phyloP scores from a whole-genome alignment of 345 rosid genomes.

The Draba incana region DNA sequence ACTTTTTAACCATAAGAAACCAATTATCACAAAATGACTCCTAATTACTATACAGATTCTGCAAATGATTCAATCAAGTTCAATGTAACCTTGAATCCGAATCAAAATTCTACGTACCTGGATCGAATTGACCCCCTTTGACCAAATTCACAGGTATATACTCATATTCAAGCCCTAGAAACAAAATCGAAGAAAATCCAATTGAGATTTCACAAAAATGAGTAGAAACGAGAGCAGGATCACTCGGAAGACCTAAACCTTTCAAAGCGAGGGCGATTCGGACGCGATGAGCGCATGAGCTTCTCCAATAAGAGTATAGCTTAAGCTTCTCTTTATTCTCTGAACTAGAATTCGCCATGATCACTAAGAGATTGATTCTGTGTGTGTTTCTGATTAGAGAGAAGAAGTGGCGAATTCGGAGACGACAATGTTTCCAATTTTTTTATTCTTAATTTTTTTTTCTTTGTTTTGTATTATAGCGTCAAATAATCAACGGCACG shows the following conservation, averaged over 20 bases:
- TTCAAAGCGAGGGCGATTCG: constrained; percentile 78
- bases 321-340: constrained; percentile 38
- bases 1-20: background rate
- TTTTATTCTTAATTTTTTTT: too few relatives aligned
- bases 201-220: background rate
- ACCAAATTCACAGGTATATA: constrained; percentile 37
- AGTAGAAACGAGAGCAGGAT: background rate
- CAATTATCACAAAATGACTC: too few relatives aligned
- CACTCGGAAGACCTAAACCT: constrained; percentile 40
- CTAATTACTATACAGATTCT: too few relatives aligned
- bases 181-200: constrained; percentile 1
- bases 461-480: background rate
- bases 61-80: constrained; percentile 6
- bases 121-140: constrained; percentile 60
- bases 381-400: too few relatives aligned
- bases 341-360: constrained; percentile 18
- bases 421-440: constrained; percentile 1
- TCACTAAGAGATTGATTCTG: too few relatives aligned
- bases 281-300: constrained; percentile 79
- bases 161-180: constrained; percentile 53
- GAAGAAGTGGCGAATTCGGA: too few relatives aligned
- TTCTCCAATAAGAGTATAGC: constrained; percentile 72
- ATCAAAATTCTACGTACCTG: constrained; percentile 46
- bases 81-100: background rate
- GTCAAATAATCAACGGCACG: background rate